Base-by-base conservation (phyloP, 2,329 filamentous ascomycete species). In the Elsinoe batatas region DNA sequence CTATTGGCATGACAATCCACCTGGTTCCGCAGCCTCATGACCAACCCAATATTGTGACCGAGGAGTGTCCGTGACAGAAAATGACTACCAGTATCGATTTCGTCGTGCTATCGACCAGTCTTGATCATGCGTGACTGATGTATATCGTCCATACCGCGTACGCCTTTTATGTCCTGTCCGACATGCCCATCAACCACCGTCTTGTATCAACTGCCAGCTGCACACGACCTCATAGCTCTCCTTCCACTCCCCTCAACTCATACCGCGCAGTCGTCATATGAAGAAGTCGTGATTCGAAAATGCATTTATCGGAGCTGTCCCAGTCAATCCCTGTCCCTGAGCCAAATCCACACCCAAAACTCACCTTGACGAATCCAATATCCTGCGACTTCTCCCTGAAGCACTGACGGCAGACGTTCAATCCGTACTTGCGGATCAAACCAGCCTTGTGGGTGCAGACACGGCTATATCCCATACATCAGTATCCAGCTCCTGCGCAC, bases 341-440 rank as follows among this genome's bases (percentile, higher is more conserved):
- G n/a, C 36, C 35, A 8, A 22, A 18, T 37, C 12, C 15, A 20
- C 49, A 54, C 17, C 46, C 26, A 50, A 33, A 33, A 32, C 58
- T 47, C 74, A 84, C 81, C 81, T 85, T 84, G 73, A 77, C 73
- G 77, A 85, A 85, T 66, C 82, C 82, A 70, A 85, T 84, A 72
- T 85, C 81, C 69, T 72, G 70, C 68, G 75, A 74, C 79, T 84
- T 84, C 76, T 85, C 82, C 66, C 82, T 73, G 79, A 85, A 85
- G 79, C 81, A 84, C 74, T 81, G 78, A 78, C 81, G 79, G 79
- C 81, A 84, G 76, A 84, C 82, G 71, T 95, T 89, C 69, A 96
- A 83, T 73, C 93, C 91, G 81, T 98, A 98, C 82, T 98, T 98
- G 82, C 93, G 91, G 84, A 98, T 95, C 68, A 98, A 85, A 94